A percentile compares a stretch with the other conserved stretches of the same genome.
These are phyloP conservation scores for Elasticomyces elasticus DNA, from an alignment of 495 filamentous ascomycete genomes.

Conservation along the genomic window DNA sequence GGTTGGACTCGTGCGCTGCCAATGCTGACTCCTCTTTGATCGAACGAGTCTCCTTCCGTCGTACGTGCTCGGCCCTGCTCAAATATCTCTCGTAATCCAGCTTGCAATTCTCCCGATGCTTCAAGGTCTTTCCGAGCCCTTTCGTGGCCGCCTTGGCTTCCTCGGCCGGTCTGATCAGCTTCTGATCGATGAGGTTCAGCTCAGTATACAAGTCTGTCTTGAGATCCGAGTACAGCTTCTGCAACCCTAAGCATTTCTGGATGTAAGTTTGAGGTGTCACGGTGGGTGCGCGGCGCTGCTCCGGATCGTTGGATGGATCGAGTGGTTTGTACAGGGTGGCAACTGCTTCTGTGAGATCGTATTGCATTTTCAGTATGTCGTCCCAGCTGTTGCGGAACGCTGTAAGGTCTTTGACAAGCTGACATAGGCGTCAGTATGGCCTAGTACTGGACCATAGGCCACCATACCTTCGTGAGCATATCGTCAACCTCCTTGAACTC, in stretches of 20 bases:
- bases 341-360: constrained; percentile 58
- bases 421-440: constrained; percentile 14
- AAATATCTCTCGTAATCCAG: constrained; percentile 79
- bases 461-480: constrained; percentile 39
- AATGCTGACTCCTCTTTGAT: constrained; percentile 69
- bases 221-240: constrained; percentile 62
- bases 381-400: constrained; percentile 82
- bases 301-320: constrained; percentile 15
- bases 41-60: constrained; percentile 60
- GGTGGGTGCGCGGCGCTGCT: constrained; percentile 28
- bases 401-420: constrained; percentile 76
- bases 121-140: constrained; percentile 81
- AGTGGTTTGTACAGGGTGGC: constrained; percentile 78
- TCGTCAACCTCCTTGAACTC: constrained; percentile 81
- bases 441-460: background rate
- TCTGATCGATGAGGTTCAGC: constrained; percentile 58
- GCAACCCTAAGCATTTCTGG: constrained; percentile 56
- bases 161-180: constrained; percentile 61
- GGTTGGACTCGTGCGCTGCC: constrained; percentile 68
- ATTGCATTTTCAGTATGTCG: constrained; percentile 60
- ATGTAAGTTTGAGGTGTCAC: constrained; percentile 55
- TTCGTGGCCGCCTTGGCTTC: constrained; percentile 61
- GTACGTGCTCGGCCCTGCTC: constrained; percentile 57
- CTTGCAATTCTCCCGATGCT: constrained; percentile 83
- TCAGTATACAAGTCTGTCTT: constrained; percentile 67